These are phyloP conservation scores for Volvariella surrecta DNA, from an alignment of 1,284 basidiomycete genomes.

Conservation along the genomic window DNA sequence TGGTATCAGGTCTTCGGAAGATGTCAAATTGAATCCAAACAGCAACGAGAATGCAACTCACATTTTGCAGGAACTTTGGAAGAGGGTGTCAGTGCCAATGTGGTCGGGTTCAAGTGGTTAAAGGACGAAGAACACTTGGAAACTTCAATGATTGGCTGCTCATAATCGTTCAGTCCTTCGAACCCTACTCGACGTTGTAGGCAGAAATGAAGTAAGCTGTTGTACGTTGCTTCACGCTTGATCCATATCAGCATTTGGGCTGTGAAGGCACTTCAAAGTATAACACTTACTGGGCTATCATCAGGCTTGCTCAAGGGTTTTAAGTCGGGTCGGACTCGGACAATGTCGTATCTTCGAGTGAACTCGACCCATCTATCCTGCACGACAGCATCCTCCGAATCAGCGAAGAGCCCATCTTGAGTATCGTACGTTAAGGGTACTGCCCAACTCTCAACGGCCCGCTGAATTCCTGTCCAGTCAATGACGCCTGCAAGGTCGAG, in stretches of 20 bases:
- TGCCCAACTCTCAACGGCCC: constrained; percentile 42
- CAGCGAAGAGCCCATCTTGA: constrained; percentile 30
- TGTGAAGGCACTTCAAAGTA: constrained; percentile 4
- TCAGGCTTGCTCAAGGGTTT: constrained; percentile 61
- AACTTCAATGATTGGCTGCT: constrained; percentile 70
- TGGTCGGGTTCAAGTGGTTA: constrained; percentile 49
- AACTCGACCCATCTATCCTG: constrained; percentile 73
- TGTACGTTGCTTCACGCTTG: constrained; percentile 50
- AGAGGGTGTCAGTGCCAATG: constrained; percentile 22
- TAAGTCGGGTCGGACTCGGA: constrained; percentile 52
- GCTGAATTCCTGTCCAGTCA: constrained; percentile 53
- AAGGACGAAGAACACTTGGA: constrained; percentile 35
- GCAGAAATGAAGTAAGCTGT: constrained; percentile 57
- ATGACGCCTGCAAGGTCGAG: constrained; percentile 28
- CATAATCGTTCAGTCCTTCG: constrained; percentile 46
- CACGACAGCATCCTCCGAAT: constrained; percentile 53
- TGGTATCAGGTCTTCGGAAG: constrained; percentile 57
- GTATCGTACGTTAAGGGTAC: constrained; percentile 37
- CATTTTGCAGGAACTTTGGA: constrained; percentile 47
- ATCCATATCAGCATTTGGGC: constrained; percentile 6
- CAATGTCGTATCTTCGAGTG: constrained; percentile 55
- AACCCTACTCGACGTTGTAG: constrained; percentile 52
- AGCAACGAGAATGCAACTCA: constrained; percentile 21
- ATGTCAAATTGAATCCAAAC: constrained; percentile 10
- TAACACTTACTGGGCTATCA: constrained; percentile 51